Conservation (phyloP, 163 green algal species). For the Scenedesmus sp. region DNA sequence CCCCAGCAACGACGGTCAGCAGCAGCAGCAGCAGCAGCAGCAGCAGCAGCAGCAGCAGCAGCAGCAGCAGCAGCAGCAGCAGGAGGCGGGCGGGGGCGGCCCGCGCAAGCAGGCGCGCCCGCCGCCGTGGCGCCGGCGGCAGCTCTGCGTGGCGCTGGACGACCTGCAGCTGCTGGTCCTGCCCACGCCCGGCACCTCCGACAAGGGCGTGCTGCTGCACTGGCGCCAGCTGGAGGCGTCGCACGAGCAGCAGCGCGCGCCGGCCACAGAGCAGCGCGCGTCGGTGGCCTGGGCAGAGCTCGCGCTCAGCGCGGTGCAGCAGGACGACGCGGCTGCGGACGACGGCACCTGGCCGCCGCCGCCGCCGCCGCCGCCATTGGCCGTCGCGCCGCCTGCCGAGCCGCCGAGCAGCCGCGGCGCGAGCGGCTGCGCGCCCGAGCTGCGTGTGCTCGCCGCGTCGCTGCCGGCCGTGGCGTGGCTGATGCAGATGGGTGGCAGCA, state of each 20-base stretch:
- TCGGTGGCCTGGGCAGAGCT: background rate
- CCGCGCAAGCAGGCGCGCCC: too few relatives aligned
- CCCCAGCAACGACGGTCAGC: background rate
- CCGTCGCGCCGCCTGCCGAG: too few relatives aligned
- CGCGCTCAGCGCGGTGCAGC: conserved; percentile 6
- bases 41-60: conserved; percentile 18
- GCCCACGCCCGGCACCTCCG: conserved; percentile 17
- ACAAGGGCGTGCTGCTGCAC: conserved; percentile 33
- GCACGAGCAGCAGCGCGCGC: background rate
- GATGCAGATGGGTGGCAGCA: background rate
- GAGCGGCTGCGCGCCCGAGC: background rate
- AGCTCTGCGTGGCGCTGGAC: conserved; percentile 7
- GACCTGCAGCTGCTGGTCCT: conserved; percentile 33
- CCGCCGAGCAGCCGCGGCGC: conserved; percentile 2
- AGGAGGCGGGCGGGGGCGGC: too few relatives aligned
- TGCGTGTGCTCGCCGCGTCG: conserved; percentile 2
- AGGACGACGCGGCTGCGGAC: background rate
- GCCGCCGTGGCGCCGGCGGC: too few relatives aligned
- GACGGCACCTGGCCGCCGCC: background rate
- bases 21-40: background rate
- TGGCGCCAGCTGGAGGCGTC: conserved; percentile 7
- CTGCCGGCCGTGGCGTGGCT: conserved; percentile 11
- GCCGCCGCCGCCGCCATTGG: background rate
- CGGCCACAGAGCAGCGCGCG: conserved; percentile 24
- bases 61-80: too few relatives aligned